phyloP scores from a whole-genome alignment of 2,329 filamentous ascomycete genomes.

The Rhexocercosporidium sp. region DNA sequence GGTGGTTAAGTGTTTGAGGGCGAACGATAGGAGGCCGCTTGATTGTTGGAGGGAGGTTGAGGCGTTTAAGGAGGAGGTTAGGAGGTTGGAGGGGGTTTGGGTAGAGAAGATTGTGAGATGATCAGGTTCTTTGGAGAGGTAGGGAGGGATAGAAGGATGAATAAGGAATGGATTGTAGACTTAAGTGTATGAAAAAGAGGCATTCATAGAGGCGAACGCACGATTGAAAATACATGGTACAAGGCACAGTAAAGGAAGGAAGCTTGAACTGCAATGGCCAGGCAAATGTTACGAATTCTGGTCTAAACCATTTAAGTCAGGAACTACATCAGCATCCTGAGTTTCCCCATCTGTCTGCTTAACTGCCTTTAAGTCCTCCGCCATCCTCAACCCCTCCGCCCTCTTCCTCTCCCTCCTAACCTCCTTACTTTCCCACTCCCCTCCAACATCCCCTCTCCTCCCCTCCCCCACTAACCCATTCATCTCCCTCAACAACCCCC shows the following conservation, averaged over 20 bases:
- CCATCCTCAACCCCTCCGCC: slow-evolving; percentile 61
- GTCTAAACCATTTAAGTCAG: slow-evolving; percentile 12
- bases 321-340: slow-evolving; percentile 5
- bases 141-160: not conserved
- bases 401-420: slow-evolving; percentile 60
- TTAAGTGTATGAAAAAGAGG: slow-evolving; percentile 30
- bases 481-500: slow-evolving; percentile 45
- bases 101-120: slow-evolving; percentile 76
- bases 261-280: not conserved
- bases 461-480: slow-evolving; percentile 16
- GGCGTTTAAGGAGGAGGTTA: slow-evolving; percentile 87
- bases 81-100: slow-evolving; percentile 83
- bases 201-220: slow-evolving; percentile 17
- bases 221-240: not conserved
- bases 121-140: not conserved
- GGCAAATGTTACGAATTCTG: slow-evolving; percentile 12
- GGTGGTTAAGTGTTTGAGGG: slow-evolving; percentile 79
- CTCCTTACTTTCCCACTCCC: slow-evolving; percentile 60
- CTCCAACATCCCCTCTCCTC: slow-evolving; percentile 44
- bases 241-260: not conserved
- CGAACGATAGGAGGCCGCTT: slow-evolving; percentile 84
- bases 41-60: slow-evolving; percentile 96
- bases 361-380: slow-evolving; percentile 33
- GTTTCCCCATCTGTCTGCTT: not conserved
- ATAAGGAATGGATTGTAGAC: slow-evolving; percentile 25